Base-by-base conservation (phyloP, 2,329 filamentous ascomycete species). In the Aspergillus fumigatus region DNA sequence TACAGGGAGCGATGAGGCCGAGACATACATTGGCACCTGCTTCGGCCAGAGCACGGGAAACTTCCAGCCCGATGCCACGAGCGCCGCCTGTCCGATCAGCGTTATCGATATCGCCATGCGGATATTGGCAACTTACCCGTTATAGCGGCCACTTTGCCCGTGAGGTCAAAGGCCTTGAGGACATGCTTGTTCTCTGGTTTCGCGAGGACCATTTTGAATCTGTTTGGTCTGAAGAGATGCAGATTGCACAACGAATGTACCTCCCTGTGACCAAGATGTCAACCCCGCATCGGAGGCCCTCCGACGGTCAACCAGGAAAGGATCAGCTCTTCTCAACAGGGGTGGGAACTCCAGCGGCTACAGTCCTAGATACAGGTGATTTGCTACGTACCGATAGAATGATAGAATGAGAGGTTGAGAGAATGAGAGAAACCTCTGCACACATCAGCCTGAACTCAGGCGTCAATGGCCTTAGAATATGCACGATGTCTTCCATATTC, bases 11-110 rank as follows among this genome's bases (percentile, higher is more conserved):
- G 52, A 27, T 48, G 40, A 49, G 50, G 51, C 47, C 52, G 54
- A 55, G 58, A 56, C 67, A 59, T 54, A 73, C 68, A 48, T 73
- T 65, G 4, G 75, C 74, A 9, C 76, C 76, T 17, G 73, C 72
- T 59, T 73, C 68, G 5, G 73, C 74, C 19, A 73, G 64, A n/a
- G 67, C 74, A 38, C 68, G 65, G 3, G 74, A 71, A n/a, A 78
- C 73, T 41, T 73, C 73, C 7, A 73, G 64, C 1, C 72, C 73
- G 19, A 75, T 75, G 17, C 73, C 73, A 19, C 69, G 66, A 4
- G 67, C 69, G 19, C 67, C 72, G 7, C 72, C 72, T 60, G 56
- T 19, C 26, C 14, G 45, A 40, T 38, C 8, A 53, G 23, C 50
- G 40, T 21, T 5, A 41, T 3, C 50, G 40, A 17, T 5, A 41